Percentiles rank a stretch among this genome's conserved stretches.
phyloP scores from a whole-genome alignment of 257 asterid species.

The Solanum peruvianum region DNA sequence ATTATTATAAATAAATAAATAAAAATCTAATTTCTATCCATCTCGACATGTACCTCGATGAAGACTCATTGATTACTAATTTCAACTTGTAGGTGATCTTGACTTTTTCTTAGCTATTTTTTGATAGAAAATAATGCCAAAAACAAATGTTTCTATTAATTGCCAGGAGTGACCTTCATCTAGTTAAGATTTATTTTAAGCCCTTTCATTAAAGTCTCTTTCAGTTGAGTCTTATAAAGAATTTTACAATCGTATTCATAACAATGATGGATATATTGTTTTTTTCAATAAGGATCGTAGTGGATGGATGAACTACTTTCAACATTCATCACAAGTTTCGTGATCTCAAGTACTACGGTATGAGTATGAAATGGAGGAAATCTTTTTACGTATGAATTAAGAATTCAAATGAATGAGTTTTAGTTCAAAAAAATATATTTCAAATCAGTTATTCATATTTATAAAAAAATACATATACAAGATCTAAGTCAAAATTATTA shows the following conservation, averaged over 20 bases:
- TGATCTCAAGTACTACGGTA: neutral
- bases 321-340: neutral
- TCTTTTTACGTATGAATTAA: neutral
- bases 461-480: neutral
- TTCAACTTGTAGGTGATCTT: neutral
- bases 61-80: neutral
- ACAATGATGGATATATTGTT: too few species aligned
- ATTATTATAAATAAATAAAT: neutral
- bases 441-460: neutral
- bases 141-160: neutral
- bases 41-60: neutral
- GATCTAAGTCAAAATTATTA: neutral
- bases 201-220: neutral
- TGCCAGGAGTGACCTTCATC: neutral
- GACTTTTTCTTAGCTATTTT: neutral
- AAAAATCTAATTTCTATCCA: neutral
- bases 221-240: constrained; percentile 1
- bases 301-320: neutral
- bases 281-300: too few species aligned
- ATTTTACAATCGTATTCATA: neutral
- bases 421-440: neutral
- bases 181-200: neutral
- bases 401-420: neutral
- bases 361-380: neutral
- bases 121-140: too few species aligned